Conservation (phyloP, 2,329 filamentous ascomycete species). For the Parafenestella ontariensis region DNA sequence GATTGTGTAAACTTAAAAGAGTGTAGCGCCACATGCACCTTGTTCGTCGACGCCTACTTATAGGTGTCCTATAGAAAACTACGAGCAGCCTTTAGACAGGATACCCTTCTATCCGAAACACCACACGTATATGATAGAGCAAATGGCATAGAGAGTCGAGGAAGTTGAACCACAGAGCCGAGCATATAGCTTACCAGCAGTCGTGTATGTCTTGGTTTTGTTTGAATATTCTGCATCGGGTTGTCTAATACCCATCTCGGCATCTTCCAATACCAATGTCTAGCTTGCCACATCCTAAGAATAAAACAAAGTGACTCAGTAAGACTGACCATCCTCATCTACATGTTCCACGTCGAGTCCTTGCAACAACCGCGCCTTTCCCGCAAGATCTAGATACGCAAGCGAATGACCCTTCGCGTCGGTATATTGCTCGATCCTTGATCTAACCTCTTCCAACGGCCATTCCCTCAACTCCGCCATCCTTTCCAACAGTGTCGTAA, state of each 20-base stretch:
- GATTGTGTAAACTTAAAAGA: conserved; percentile 6
- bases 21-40: not conserved
- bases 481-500: conserved; percentile 34
- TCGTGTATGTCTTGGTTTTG: not conserved
- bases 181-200: not conserved
- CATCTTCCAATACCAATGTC: not conserved
- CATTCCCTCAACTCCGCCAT: conserved; percentile 28
- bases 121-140: not conserved
- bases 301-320: not conserved
- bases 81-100: not conserved
- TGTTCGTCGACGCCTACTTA: not conserved
- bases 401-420: conserved; percentile 25
- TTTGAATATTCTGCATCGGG: not conserved
- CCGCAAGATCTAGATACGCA: conserved; percentile 30
- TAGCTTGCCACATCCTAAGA: not conserved
- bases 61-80: not conserved
- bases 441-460: conserved; percentile 27
- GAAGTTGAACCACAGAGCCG: not conserved
- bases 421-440: conserved; percentile 24
- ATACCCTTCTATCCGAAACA: not conserved
- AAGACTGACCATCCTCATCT: not conserved
- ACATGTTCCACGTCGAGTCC: conserved; percentile 26
- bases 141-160: not conserved
- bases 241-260: not conserved
- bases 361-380: conserved; percentile 33